These are phyloP conservation scores for Lactifluus piperatus DNA, from an alignment of 768 basidiomycete species.

Conservation along the genomic window DNA sequence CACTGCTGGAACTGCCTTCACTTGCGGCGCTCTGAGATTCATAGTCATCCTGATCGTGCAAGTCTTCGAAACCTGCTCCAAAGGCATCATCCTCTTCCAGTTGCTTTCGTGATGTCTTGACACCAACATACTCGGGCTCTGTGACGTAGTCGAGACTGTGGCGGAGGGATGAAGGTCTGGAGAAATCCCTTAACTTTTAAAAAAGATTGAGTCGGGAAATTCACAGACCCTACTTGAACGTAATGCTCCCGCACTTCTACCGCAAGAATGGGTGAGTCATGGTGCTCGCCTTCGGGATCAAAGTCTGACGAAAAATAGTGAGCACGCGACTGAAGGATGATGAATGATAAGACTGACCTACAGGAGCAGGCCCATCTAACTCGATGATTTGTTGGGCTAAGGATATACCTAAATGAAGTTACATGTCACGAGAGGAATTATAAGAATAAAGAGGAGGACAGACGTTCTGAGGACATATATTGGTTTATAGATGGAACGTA, in stretches of 20 bases:
- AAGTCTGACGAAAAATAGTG: conserved; percentile 27
- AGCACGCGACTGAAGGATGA: conserved; percentile 2
- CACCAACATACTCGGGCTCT: conserved; percentile 75
- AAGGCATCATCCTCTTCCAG: conserved; percentile 35
- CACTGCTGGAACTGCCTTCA: not conserved
- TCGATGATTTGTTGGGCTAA: conserved; percentile 76
- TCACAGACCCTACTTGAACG: conserved; percentile 68
- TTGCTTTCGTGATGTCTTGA: conserved; percentile 51
- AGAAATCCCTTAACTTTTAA: not conserved
- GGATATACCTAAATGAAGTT: conserved; percentile 37
- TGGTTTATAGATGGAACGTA: no score
- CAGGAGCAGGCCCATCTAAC: conserved; percentile 62
- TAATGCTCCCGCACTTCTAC: conserved; percentile 62
- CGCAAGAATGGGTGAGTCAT: conserved; percentile 26
- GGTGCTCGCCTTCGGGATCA: conserved; percentile 35
- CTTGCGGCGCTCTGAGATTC: not conserved
- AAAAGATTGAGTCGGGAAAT: not conserved
- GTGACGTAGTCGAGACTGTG: conserved; percentile 54
- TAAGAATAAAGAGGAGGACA: conserved; percentile 13
- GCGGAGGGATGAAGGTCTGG: conserved; percentile 62
- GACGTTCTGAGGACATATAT: conserved; percentile 18
- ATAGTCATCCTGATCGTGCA: conserved; percentile 22
- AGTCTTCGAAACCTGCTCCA: conserved; percentile 25
- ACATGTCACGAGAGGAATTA: not conserved
- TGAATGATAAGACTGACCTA: conserved; percentile 38